Conservation (phyloP, 345 rosid species). For the Citrus glauca region DNA sequence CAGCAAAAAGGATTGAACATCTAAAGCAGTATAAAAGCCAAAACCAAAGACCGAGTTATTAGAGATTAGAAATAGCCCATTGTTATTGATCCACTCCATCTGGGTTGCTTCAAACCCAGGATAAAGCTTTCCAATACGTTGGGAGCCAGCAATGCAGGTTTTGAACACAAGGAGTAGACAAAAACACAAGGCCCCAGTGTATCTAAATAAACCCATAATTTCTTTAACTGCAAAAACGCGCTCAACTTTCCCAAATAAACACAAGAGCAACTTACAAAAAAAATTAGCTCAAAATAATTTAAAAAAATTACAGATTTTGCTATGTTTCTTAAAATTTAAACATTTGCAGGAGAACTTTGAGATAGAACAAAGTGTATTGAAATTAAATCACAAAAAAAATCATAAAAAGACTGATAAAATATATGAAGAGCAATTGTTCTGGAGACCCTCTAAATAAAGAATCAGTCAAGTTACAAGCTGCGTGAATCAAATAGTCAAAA, state of each 20-base stretch:
- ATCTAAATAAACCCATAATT: constrained; percentile 21
- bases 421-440: neutral
- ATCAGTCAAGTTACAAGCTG: neutral
- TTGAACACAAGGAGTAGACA: constrained; percentile 18
- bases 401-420: neutral
- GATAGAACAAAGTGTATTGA: neutral
- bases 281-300: neutral
- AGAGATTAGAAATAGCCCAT: constrained; percentile 41
- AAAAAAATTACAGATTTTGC: neutral
- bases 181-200: constrained; percentile 14
- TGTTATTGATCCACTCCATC: constrained; percentile 30
- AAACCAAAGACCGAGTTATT: constrained; percentile 33
- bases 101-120: constrained; percentile 48
- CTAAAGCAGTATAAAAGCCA: constrained; percentile 34
- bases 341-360: neutral
- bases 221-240: constrained; percentile 4
- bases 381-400: neutral
- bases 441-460: neutral
- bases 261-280: neutral
- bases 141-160: constrained; percentile 16
- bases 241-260: neutral
- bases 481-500: neutral
- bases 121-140: constrained; percentile 26
- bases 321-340: neutral
- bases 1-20: constrained; percentile 28